These are phyloP conservation scores for Sporothrix schenckii DNA, from an alignment of 2,329 filamentous ascomycete species.

Conservation along the genomic window DNA sequence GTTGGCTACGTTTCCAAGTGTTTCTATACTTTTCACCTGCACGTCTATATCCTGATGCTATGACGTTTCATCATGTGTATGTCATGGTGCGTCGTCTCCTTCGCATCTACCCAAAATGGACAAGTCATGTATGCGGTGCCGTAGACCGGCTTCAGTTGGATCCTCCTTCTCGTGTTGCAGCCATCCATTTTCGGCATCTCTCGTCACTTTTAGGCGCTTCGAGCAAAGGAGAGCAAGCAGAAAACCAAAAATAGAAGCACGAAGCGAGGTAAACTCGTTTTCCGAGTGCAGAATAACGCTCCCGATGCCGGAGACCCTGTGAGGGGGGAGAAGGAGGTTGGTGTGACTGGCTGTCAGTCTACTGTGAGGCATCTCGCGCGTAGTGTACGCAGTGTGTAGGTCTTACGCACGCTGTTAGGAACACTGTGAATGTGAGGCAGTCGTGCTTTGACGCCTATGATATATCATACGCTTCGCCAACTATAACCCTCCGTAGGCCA, in stretches of 20 bases:
- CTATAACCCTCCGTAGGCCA: not conserved
- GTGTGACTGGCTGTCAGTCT: not conserved
- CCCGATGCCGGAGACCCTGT: conserved; percentile 4
- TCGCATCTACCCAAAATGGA: not conserved
- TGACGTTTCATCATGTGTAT: conserved; percentile 10
- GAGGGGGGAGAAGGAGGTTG: not conserved
- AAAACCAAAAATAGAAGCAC: not conserved
- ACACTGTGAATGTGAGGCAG: no score
- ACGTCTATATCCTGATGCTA: not conserved
- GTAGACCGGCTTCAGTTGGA: conserved; percentile 12
- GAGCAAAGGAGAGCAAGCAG: not conserved
- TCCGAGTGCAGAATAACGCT: not conserved
- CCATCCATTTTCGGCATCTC: not conserved
- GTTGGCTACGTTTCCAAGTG: not conserved
- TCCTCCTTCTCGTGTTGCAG: not conserved
- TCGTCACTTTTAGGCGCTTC: not conserved
- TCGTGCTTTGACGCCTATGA: conserved; percentile 2
- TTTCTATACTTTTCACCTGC: not conserved
- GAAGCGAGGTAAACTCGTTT: not conserved
- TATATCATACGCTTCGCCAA: not conserved
- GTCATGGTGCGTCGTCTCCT: conserved; percentile 4
- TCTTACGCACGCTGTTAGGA: not conserved
- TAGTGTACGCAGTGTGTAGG: not conserved
- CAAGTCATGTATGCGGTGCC: not conserved
- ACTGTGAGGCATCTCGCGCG: not conserved